These are phyloP conservation scores for Pezicula radicicola DNA, from an alignment of 2,329 filamentous ascomycete genomes.

Conservation along the genomic window DNA sequence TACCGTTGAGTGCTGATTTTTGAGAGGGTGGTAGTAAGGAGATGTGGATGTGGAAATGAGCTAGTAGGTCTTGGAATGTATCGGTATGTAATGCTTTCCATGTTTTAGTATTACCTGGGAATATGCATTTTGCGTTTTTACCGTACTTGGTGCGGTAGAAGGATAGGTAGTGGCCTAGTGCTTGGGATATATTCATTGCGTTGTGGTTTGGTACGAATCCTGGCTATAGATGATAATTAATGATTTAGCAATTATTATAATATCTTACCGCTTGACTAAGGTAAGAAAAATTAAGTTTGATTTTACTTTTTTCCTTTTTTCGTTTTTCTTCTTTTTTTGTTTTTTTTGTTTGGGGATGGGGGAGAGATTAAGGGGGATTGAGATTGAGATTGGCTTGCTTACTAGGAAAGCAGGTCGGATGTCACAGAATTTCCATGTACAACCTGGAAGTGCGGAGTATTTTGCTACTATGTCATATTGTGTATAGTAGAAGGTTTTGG, in stretches of 20 bases:
- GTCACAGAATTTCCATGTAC: conserved; percentile 39
- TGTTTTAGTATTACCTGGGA: conserved; percentile 30
- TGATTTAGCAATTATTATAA: not conserved
- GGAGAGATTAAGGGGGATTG: no score
- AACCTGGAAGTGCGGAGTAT: conserved; percentile 28
- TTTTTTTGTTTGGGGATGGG: no score
- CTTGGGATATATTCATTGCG: conserved; percentile 37
- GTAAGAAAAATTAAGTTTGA: no score
- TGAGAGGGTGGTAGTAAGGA: conserved; percentile 11
- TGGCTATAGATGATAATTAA: conserved; percentile 4
- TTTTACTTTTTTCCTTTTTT: no score
- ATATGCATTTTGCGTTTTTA: conserved; percentile 27
- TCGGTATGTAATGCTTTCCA: conserved; percentile 30
- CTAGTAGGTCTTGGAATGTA: conserved; percentile 26
- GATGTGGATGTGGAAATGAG: conserved; percentile 21
- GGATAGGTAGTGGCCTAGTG: conserved; percentile 33
- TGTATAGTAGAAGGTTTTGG: conserved; percentile 41
- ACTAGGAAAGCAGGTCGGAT: conserved; percentile 38
- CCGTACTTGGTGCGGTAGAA: conserved; percentile 32
- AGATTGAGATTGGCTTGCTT: conserved; percentile 9
- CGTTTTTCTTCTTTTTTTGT: no score
- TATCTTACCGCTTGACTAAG: no score
- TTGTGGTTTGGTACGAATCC: conserved; percentile 41
- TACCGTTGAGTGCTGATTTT: conserved; percentile 8
- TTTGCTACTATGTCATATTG: conserved; percentile 37